Base-by-base conservation (phyloP, 345 rosid genomes). In the Laguncularia racemosa region DNA sequence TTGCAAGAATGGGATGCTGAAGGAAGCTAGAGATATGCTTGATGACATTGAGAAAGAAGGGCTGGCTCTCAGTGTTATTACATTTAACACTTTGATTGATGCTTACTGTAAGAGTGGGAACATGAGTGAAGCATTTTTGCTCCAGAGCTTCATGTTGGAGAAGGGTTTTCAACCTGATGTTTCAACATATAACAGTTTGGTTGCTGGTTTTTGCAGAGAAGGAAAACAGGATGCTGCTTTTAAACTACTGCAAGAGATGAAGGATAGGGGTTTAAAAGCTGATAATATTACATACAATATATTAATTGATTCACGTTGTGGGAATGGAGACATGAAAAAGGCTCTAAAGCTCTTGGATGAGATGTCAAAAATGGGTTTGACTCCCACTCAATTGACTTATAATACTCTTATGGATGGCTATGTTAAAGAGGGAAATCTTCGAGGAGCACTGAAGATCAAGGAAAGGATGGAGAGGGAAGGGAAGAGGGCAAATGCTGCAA, bases 341-440 rank as follows among this genome's bases (percentile, higher is more conserved):
- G 95, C 86, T 9, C 62, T 54, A n/a, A 73, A 57, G 48, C 73
- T 91, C 50, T 55, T 85, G 68, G 88, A 76, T 59, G 80, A 75
- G 65, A 76, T 88, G 71, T 47, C 66, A 3, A 70, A 56, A 43
- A 62, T 62, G 52, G 82, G 88, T 67, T 53, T 91, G 61, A 68
- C 67, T 47, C 88, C 90, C n/a, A 78, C 67, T 67, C 89, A 87
- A 28, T 52, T 83, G 67, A 81, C 89, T 3, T 90, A 70, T 64
- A 82, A 90, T 60, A 77, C 82, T 26, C 43, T 87, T 80, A 90
- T 87, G 80, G 81, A 87, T 67, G 93, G 89, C 43, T 81, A 78
- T 61, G 80, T 90, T 40, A 54, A 33, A 52, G 95, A 83, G 75
- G 96, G 90, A 57, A 83, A 90, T 70, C 70, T 90, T 49, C 70